phyloP scores from a whole-genome alignment of 345 rosid genomes.

The Psidium friedrichsthalianum region DNA sequence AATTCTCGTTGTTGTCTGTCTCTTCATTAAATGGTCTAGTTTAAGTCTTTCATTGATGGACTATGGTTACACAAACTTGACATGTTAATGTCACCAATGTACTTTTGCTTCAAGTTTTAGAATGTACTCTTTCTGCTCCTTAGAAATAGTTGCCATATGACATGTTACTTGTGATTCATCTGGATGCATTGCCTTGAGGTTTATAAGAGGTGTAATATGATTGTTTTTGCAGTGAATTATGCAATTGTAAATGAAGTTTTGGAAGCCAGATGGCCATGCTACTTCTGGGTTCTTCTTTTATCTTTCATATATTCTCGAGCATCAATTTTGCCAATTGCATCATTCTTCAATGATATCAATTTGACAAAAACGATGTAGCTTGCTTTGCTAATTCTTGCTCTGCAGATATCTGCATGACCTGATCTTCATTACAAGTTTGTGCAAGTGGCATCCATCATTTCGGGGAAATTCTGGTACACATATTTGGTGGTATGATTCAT shows the following conservation, averaged over 20 bases:
- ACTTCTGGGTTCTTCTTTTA: background rate
- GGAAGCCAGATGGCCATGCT: background rate
- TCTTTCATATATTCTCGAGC: background rate
- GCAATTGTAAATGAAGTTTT: background rate
- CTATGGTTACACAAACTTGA: background rate
- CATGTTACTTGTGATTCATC: background rate
- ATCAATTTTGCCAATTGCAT: background rate
- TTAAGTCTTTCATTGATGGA: background rate
- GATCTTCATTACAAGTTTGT: constrained; percentile 78
- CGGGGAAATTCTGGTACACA: constrained; percentile 76
- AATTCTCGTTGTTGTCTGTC: background rate
- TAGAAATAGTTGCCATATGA: background rate
- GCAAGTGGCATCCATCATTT: constrained; percentile 67
- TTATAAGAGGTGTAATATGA: background rate
- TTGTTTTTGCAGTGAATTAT: background rate
- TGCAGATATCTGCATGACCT: constrained; percentile 73
- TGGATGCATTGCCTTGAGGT: background rate
- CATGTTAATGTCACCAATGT: background rate
- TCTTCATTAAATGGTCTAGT: background rate
- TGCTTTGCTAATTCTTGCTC: constrained; percentile 1
- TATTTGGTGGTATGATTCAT: constrained; percentile 60
- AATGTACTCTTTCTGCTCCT: background rate
- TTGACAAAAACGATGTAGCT: background rate
- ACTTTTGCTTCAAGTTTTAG: background rate
- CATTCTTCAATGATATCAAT: background rate